Percentiles rank a stretch among this genome's conserved stretches.
Evolutionary conservation across 23 red algal species (phyloP).

Genomic region (Gracilariopsis chorda): DNA sequence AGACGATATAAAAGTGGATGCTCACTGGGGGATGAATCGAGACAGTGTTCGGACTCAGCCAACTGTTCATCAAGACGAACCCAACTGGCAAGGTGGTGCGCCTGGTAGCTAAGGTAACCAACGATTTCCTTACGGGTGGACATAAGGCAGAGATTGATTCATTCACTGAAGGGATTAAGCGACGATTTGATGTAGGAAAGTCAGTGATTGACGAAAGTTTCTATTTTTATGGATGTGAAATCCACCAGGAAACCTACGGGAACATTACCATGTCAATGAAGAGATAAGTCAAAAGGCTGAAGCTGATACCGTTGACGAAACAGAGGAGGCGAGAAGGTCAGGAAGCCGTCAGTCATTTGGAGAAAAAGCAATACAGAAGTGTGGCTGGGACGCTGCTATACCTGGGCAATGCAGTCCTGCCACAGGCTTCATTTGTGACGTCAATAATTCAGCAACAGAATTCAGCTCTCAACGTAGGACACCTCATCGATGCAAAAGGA

Average conservation of each 20-base stretch:
- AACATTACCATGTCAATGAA: neutral
- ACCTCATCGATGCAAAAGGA: neutral
- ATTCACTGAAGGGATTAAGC: neutral
- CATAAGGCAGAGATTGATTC: neutral
- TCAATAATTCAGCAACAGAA: conserved; percentile 12
- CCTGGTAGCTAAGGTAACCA: neutral
- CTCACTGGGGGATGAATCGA: neutral
- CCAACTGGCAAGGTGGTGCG: neutral
- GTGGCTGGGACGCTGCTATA: neutral
- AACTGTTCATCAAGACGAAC: neutral
- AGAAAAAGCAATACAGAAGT: neutral
- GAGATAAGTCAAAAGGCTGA: neutral
- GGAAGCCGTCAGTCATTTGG: neutral
- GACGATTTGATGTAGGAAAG: neutral
- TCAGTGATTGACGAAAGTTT: neutral
- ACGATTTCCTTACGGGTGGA: neutral
- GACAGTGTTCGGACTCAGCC: neutral
- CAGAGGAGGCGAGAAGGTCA: neutral
- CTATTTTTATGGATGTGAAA: conserved; percentile 1
- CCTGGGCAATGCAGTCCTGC: neutral
- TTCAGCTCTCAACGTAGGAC: neutral
- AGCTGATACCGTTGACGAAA: neutral
- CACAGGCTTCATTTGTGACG: conserved; percentile 23
- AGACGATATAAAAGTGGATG: neutral
- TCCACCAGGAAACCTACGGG: neutral